Evolutionary conservation across 768 basidiomycete species (phyloP).

Genomic region (Trametes sanguinea): DNA sequence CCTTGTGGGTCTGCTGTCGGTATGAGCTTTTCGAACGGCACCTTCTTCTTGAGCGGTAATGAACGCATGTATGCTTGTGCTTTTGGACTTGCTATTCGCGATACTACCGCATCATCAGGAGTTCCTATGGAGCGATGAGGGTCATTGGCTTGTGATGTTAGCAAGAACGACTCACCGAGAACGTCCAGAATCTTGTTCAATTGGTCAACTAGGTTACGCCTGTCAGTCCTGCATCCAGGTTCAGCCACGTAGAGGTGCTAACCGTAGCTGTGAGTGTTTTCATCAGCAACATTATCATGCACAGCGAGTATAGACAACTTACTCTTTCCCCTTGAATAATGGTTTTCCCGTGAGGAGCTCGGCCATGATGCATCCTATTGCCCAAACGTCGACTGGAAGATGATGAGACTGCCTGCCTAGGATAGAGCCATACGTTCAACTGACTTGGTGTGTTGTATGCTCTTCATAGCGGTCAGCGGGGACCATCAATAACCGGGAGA

Average conservation of each 20-base stretch:
- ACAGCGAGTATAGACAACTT: conserved; percentile 39
- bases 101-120: conserved; percentile 72
- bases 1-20: conserved; percentile 80
- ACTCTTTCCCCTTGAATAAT: conserved; percentile 97
- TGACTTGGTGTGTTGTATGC: conserved; percentile 87
- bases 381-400: conserved; percentile 88
- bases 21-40: conserved; percentile 68
- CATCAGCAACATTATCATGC: neutral
- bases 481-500: neutral
- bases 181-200: conserved; percentile 91
- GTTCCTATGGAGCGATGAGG: conserved; percentile 51
- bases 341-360: conserved; percentile 86
- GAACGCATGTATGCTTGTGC: conserved; percentile 88
- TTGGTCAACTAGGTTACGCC: conserved; percentile 69
- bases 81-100: conserved; percentile 89
- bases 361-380: conserved; percentile 92
- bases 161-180: conserved; percentile 54
- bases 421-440: conserved; percentile 33
- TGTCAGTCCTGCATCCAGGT: neutral
- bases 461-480: conserved; percentile 37
- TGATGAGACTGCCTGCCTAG: neutral
- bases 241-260: conserved; percentile 35
- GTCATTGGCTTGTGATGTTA: too few species aligned
- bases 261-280: conserved; percentile 68
- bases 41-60: conserved; percentile 67